These are phyloP conservation scores for Vigna trinervia DNA, from an alignment of 306 rosid genomes.

Conservation along the genomic window DNA sequence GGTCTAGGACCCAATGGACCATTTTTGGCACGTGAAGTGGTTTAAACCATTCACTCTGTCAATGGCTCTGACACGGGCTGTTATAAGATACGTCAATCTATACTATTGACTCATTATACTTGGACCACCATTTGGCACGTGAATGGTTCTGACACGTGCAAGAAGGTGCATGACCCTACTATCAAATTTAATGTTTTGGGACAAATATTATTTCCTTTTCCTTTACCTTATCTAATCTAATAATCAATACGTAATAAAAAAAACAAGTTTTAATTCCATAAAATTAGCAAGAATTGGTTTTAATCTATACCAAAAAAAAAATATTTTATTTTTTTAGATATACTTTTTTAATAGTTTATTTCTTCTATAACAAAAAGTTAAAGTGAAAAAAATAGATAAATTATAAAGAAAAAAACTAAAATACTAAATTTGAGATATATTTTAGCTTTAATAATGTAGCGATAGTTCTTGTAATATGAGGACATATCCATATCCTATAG, in stretches of 20 bases:
- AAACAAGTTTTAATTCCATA: too few species aligned
- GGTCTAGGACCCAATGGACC: constrained; percentile 11
- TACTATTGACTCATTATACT: neutral
- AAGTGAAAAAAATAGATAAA: too few species aligned
- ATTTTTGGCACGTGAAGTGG: constrained; percentile 3
- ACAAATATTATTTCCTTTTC: constrained; percentile 6
- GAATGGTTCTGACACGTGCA: neutral
- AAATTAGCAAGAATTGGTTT: too few species aligned
- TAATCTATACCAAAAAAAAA: too few species aligned
- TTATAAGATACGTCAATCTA: neutral
- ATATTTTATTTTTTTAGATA: too few species aligned
- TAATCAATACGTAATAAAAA: neutral
- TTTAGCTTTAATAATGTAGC: too few species aligned
- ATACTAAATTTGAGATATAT: too few species aligned
- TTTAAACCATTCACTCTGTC: neutral
- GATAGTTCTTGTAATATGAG: too few species aligned
- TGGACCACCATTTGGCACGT: constrained; percentile 28
- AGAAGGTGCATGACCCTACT: neutral
- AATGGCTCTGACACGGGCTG: neutral
- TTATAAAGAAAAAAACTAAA: too few species aligned
- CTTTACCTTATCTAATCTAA: neutral
- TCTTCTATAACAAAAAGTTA: too few species aligned
- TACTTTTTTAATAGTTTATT: too few species aligned
- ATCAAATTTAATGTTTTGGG: constrained; percentile 6
- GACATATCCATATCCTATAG: too few species aligned